Base-by-base conservation (phyloP, 2,329 filamentous ascomycete species). In the Xylariaceae sp. region DNA sequence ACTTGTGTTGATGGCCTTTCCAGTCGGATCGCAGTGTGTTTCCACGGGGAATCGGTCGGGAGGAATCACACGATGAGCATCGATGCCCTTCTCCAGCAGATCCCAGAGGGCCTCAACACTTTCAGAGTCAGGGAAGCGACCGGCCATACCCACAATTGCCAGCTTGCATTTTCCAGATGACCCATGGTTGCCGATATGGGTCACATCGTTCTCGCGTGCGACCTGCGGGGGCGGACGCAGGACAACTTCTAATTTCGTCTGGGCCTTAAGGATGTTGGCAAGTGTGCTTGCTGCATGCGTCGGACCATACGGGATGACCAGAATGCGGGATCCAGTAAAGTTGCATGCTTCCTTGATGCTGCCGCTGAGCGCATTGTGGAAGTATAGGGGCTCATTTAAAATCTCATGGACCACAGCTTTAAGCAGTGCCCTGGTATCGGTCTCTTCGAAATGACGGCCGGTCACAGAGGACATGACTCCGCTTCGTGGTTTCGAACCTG, bases 111-210 rank as follows among this genome's bases (percentile, higher is more conserved):
- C 83, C 60, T 91, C 87, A 62, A 85, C 82, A 68, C 81, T 88
- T 13, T 84, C 86, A 53, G 88, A 87, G 66, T 88, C 86, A 1
- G 89, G 89, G 72, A 90, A 92, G 54, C 89, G 82, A 54, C 89
- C 88, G 51, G 89, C 83, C 83, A 91, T 89, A 55, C 91, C 91
- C 39, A 96, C 88, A 63, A 96, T 92, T 59, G 91, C 91, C 63
- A 96, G 83, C 73, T 92, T 92, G 71, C 84, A 83, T 68, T 83
- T 75, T 11, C 76, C 76, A 7, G 63, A 70, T 11, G 74, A 72
- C 9, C 79, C 79, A 62, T 81, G 78, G 64, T 80, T 80, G 15
- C 78, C 78, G 30, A 80, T 74, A 13, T 65, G 69, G 8, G 73
- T 67, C 11, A 66, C 62, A 35, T 68, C 72, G 64, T 69, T 72